Evolutionary conservation across 1,284 basidiomycete genomes (phyloP).

Genomic region (Retiboletus fuscus): DNA sequence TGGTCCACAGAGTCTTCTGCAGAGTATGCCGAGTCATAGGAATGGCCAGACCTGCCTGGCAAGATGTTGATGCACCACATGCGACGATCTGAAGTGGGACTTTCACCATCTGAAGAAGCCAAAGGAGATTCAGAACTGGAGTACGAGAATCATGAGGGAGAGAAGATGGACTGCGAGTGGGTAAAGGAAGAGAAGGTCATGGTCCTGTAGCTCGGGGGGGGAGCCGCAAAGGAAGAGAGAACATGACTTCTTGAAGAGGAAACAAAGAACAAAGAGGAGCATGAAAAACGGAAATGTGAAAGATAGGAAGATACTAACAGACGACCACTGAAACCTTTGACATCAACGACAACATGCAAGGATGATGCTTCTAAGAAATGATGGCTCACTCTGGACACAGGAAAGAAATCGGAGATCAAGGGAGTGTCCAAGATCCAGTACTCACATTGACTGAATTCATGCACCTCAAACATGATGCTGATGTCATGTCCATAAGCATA

Average conservation of each 20-base stretch:
- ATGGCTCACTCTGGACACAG: slow-evolving; percentile 63
- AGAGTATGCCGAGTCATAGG: slow-evolving; percentile 52
- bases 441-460: too few species aligned
- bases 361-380: slow-evolving; percentile 80
- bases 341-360: slow-evolving; percentile 69
- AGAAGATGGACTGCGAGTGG: slow-evolving; percentile 55
- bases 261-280: slow-evolving; percentile 75
- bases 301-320: slow-evolving; percentile 80
- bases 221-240: slow-evolving; percentile 84
- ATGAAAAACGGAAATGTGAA: slow-evolving; percentile 77
- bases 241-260: slow-evolving; percentile 72
- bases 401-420: slow-evolving; percentile 70
- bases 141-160: slow-evolving; percentile 59
- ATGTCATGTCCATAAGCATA: too few species aligned
- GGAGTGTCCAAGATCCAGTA: too few species aligned
- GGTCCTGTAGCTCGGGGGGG: too few species aligned
- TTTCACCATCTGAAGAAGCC: slow-evolving; percentile 55
- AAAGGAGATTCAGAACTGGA: slow-evolving; percentile 53
- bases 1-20: slow-evolving; percentile 62
- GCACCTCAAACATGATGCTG: too few species aligned
- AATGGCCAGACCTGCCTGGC: slow-evolving; percentile 51
- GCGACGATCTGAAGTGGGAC: slow-evolving; percentile 50
- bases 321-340: slow-evolving; percentile 57
- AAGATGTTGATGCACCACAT: slow-evolving; percentile 59
- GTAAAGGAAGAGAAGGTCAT: slow-evolving; percentile 63